phyloP scores from a whole-genome alignment of 1,284 basidiomycete species.

The Psilocybe mexicana region DNA sequence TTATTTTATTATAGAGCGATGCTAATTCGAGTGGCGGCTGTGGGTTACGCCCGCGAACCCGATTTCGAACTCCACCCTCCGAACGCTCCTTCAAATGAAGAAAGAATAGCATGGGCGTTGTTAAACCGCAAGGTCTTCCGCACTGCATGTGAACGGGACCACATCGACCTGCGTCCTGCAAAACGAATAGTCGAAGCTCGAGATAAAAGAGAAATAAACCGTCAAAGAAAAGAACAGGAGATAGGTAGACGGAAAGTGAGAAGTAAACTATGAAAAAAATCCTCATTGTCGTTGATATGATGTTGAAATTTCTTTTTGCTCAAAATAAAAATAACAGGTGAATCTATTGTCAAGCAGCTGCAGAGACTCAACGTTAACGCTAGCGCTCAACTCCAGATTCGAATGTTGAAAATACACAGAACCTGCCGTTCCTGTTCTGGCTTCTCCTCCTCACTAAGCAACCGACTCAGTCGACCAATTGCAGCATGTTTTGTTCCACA shows the following conservation, averaged over 20 bases:
- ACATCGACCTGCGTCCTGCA: constrained; percentile 36
- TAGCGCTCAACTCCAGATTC: too few relatives aligned
- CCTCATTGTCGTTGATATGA: too few relatives aligned
- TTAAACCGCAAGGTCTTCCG: constrained; percentile 45
- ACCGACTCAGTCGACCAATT: too few relatives aligned
- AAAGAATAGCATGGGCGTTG: constrained; percentile 64
- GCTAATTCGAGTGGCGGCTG: constrained; percentile 64
- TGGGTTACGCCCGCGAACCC: constrained; percentile 65
- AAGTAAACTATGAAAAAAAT: background rate
- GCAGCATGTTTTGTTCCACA: too few relatives aligned
- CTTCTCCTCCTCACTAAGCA: too few relatives aligned
- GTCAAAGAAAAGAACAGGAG: constrained; percentile 12
- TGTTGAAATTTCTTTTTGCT: too few relatives aligned
- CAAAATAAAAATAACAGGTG: too few relatives aligned
- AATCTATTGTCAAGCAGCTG: too few relatives aligned
- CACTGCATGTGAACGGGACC: constrained; percentile 53
- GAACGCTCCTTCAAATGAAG: constrained; percentile 50
- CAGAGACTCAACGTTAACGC: too few relatives aligned
- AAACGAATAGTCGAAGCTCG: constrained; percentile 17
- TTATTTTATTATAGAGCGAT: constrained; percentile 53
- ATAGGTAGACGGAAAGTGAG: background rate
- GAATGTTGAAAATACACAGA: too few relatives aligned
- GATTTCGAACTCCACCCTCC: constrained; percentile 65
- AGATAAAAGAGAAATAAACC: constrained; percentile 11
- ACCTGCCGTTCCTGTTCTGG: too few relatives aligned